These are phyloP conservation scores for Cucurbita pepo DNA, from an alignment of 306 rosid species.

Conservation along the genomic window DNA sequence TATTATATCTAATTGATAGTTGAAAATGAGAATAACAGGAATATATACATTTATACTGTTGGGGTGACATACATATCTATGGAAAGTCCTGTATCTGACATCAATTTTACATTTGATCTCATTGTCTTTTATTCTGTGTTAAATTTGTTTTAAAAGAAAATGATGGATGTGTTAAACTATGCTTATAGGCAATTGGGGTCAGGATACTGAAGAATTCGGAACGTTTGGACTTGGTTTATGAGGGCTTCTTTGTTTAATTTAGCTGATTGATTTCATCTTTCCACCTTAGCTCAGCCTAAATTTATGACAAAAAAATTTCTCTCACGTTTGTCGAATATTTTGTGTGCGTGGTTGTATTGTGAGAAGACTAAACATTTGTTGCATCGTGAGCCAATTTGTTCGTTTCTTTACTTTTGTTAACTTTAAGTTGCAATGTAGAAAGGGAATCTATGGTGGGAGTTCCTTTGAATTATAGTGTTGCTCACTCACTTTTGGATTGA, in stretches of 20 bases:
- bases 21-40: neutral
- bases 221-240: neutral
- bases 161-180: neutral
- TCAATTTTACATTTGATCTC: neutral
- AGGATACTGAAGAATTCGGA: neutral
- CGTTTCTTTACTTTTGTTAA: neutral
- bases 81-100: neutral
- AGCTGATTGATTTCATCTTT: neutral
- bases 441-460: neutral
- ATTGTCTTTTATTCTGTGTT: neutral
- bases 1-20: neutral
- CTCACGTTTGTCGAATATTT: neutral
- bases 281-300: neutral
- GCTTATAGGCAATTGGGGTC: neutral
- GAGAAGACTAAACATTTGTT: neutral
- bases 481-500: neutral
- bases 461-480: neutral
- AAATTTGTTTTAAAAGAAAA: neutral
- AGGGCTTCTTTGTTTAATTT: neutral
- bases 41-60: neutral
- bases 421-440: neutral
- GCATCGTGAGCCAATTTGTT: neutral
- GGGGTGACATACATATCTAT: neutral
- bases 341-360: neutral
- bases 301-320: neutral